Base-by-base conservation (phyloP, 2,329 filamentous ascomycete genomes). In the Amesomyces nigricolor region DNA sequence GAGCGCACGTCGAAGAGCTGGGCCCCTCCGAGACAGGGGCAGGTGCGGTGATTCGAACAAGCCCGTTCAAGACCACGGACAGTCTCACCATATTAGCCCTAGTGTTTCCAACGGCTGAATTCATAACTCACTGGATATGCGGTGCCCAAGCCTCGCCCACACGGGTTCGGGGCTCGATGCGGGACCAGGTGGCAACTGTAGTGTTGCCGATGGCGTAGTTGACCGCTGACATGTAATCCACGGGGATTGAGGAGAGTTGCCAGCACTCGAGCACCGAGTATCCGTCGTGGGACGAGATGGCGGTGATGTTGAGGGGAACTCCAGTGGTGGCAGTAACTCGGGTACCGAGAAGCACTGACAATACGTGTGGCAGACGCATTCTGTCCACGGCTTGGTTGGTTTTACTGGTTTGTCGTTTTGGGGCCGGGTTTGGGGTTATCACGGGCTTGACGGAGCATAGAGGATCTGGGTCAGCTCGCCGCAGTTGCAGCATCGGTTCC, bases 81-180 rank as follows among this genome's bases (percentile, higher is more conserved):
- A 70, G 54, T 16, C 68, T 70, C 11, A 26, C 5, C 11, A 11
- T 3, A 29, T 30, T 13, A 11, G 46, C 10, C 3, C 6, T 10
- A 11, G 11, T 35, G 32, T 13, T 7, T 13, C 32, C 8, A 10
- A 35, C 7, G 19, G 42, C 13, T 9, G 22, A n/a, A 11, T 14
- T 2, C 2, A 9, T 19, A 13, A 54, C 64, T 48, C 30, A 70
- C 67, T 70, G 68, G 22, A 68, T 63, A 7, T 63, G 50, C 3
- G 67, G 66, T 16, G 68, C 68, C 68, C 68, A 70, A 0, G 68
- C 68, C 54, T 70, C 64, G 6, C 68, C 68, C 2, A 67, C 59
- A 4, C 54, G 58, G 1, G 67, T 70, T 11, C 62, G 57, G 10
- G 68, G 68, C 35, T 66, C 55, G 42, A 70, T 69, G 50, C 66